Conservation (phyloP, 306 rosid species). For the Glycyrrhiza uralensis region DNA sequence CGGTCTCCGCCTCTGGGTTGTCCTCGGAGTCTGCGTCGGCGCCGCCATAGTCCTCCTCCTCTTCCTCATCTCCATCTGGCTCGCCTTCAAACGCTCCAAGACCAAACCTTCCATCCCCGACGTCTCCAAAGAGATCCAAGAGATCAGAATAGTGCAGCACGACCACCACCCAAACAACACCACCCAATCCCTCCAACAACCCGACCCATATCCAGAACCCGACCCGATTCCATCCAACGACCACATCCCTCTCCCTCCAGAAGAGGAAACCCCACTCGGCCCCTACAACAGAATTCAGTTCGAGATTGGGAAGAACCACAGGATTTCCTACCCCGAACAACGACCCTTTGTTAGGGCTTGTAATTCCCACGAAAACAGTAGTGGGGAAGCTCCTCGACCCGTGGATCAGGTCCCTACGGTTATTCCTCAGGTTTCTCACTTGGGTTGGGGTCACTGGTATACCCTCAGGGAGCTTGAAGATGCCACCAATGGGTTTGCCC, state of each 20-base stretch:
- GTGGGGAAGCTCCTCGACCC: constrained; percentile 35
- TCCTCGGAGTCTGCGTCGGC: constrained; percentile 69
- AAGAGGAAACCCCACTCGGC: constrained; percentile 45
- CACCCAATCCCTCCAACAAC: constrained; percentile 23
- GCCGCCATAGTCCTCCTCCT: constrained; percentile 68
- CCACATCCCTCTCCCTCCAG: constrained; percentile 38
- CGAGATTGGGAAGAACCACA: constrained; percentile 78
- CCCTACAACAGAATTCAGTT: constrained; percentile 49
- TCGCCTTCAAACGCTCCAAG: constrained; percentile 61
- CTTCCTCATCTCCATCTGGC: constrained; percentile 63
- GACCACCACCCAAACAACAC: constrained; percentile 25
- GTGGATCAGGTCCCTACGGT: constrained; percentile 51
- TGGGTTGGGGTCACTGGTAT: constrained; percentile 96
- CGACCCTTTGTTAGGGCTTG: constrained; percentile 42
- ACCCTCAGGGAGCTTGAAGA: constrained; percentile 88
- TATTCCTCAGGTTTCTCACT: constrained; percentile 88
- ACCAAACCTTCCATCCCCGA: constrained; percentile 57
- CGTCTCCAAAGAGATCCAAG: constrained; percentile 76
- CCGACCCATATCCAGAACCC: constrained; percentile 46
- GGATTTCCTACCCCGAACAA: constrained; percentile 70
- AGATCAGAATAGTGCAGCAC: constrained; percentile 57
- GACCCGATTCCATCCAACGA: constrained; percentile 44
- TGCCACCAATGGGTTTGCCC: constrained; percentile 58
- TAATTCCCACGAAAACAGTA: constrained; percentile 34
- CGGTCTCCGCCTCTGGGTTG: constrained; percentile 69